Conservation (phyloP, 768 basidiomycete genomes). For the Termitomyces sp. region DNA sequence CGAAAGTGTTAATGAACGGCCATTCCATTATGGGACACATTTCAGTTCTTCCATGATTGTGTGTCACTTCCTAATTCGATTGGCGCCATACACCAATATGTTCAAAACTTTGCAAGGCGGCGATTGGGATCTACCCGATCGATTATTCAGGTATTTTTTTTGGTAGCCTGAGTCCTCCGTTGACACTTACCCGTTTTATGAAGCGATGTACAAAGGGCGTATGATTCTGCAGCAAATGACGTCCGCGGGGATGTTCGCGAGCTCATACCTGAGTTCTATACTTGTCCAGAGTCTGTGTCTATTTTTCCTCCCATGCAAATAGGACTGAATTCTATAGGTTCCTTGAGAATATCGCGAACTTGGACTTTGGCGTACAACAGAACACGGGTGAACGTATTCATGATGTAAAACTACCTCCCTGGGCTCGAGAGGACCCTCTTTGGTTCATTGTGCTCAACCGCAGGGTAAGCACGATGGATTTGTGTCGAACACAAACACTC, state of each 20-base stretch:
- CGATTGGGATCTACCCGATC: slow-evolving; percentile 90
- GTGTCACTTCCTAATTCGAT: slow-evolving; percentile 87
- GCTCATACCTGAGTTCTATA: slow-evolving; percentile 86
- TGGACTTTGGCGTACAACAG: slow-evolving; percentile 76
- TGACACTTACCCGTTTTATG: neutral
- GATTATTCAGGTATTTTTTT: slow-evolving; percentile 66
- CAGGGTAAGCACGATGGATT: slow-evolving; percentile 32
- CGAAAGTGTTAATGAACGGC: slow-evolving; percentile 74
- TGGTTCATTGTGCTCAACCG: slow-evolving; percentile 79
- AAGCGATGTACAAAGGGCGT: slow-evolving; percentile 77
- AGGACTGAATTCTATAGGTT: slow-evolving; percentile 43
- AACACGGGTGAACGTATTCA: slow-evolving; percentile 76
- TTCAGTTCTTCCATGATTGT: slow-evolving; percentile 97
- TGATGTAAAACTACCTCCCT: slow-evolving; percentile 83
- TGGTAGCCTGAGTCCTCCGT: neutral
- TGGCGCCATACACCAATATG: slow-evolving; percentile 90
- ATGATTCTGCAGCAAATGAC: slow-evolving; percentile 79
- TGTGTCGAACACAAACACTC: neutral
- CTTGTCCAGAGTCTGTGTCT: slow-evolving; percentile 65
- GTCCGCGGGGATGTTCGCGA: slow-evolving; percentile 91
- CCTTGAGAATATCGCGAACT: slow-evolving; percentile 69
- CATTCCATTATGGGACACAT: slow-evolving; percentile 93
- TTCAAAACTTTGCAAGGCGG: slow-evolving; percentile 94
- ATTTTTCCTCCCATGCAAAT: neutral
- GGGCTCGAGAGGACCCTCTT: slow-evolving; percentile 82